A percentile compares a stretch with the other conserved stretches of the same genome.
Evolutionary conservation across 1,284 basidiomycete genomes (phyloP).

Genomic region (Phellinidium pouzarii): DNA sequence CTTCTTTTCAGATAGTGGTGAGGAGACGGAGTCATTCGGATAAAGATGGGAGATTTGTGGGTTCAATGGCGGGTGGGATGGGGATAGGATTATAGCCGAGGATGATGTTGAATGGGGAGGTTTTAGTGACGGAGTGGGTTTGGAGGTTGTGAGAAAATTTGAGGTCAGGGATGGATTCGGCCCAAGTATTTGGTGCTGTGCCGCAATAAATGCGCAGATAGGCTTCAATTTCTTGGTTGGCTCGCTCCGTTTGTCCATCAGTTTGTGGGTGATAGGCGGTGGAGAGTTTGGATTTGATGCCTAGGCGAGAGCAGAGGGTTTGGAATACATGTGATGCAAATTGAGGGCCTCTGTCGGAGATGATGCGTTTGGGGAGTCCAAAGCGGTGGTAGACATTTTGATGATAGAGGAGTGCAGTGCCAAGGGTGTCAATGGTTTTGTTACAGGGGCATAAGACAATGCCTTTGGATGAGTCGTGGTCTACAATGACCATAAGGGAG

Average conservation of each 20-base stretch:
- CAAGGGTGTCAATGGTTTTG: conserved; percentile 24
- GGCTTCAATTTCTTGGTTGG: conserved; percentile 25
- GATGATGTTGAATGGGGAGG: not conserved
- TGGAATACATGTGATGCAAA: conserved; percentile 20
- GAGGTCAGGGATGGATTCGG: conserved; percentile 21
- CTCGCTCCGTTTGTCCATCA: conserved; percentile 26
- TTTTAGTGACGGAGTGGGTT: not conserved
- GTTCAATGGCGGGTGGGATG: not conserved
- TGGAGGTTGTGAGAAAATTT: conserved; percentile 18
- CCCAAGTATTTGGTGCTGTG: conserved; percentile 29
- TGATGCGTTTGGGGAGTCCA: conserved; percentile 3
- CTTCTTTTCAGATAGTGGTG: not conserved
- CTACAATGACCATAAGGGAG: not conserved
- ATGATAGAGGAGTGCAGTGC: not conserved
- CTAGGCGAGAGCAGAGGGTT: conserved; percentile 6
- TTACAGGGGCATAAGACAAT: not conserved
- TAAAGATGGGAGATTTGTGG: not conserved
- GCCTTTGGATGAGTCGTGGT: not conserved
- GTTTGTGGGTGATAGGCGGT: conserved; percentile 25
- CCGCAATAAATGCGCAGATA: conserved; percentile 18
- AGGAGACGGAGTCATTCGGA: not conserved
- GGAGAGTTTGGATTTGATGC: conserved; percentile 20
- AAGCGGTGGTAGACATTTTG: not conserved
- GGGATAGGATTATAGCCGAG: not conserved
- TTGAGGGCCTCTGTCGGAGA: conserved; percentile 20